Percentiles rank a stretch among this genome's conserved stretches.
Conservation (phyloP, 768 basidiomycete genomes). For the Tephrocybe rancida region DNA sequence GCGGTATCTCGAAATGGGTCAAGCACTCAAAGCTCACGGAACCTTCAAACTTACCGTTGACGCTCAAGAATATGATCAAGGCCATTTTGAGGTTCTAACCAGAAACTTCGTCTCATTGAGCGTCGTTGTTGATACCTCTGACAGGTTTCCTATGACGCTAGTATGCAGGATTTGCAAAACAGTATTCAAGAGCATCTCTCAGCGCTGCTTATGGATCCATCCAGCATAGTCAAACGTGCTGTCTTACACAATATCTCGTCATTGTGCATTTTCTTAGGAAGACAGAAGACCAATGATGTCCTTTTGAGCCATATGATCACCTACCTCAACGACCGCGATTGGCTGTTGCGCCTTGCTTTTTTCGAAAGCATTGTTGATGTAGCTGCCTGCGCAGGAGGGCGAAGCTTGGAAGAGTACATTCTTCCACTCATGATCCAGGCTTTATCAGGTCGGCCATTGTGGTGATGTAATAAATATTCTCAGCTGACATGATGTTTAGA, state of each 20-base stretch:
- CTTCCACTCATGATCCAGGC: conserved; percentile 97
- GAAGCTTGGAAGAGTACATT: conserved; percentile 94
- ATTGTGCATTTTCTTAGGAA: conserved; percentile 90
- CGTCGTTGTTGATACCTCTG: not conserved
- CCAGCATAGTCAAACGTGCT: conserved; percentile 89
- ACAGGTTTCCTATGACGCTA: conserved; percentile 90
- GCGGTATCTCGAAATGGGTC: conserved; percentile 91
- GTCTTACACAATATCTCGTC: conserved; percentile 85
- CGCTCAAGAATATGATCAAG: conserved; percentile 73
- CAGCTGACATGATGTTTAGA: conserved; percentile 48
- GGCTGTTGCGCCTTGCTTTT: conserved; percentile 88
- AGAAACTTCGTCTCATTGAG: conserved; percentile 11
- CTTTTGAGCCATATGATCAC: conserved; percentile 89
- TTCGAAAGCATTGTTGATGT: conserved; percentile 97
- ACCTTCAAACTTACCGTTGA: conserved; percentile 65
- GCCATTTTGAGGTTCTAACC: conserved; percentile 82
- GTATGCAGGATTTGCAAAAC: conserved; percentile 81
- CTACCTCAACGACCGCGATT: conserved; percentile 85
- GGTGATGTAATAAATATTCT: not conserved
- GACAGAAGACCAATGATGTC: conserved; percentile 94
- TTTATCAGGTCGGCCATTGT: conserved; percentile 67
- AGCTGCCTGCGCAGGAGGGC: conserved; percentile 89
- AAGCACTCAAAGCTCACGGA: conserved; percentile 86
- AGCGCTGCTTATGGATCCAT: conserved; percentile 84
- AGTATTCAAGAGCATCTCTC: conserved; percentile 88